Conservation (phyloP, 352 stramenopile species). For the Globisporangium camurandrum region DNA sequence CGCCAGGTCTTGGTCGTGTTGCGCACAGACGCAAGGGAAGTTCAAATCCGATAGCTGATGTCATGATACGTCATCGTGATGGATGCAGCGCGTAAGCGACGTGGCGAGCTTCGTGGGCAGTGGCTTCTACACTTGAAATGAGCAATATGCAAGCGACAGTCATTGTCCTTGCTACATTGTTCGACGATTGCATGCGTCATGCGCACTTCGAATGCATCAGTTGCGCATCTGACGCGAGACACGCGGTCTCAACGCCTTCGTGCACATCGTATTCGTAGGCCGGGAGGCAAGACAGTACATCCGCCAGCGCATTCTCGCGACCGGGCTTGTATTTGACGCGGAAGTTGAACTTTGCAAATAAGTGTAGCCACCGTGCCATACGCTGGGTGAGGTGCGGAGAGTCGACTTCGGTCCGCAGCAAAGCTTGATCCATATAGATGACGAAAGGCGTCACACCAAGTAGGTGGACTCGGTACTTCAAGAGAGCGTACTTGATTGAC, state of each 20-base stretch:
- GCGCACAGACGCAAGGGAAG: not conserved
- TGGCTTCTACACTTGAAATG: not conserved
- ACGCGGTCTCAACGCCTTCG: not conserved
- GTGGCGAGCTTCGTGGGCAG: not conserved
- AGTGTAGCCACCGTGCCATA: constrained; percentile 17
- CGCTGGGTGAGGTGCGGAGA: constrained; percentile 13
- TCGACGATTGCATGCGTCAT: not conserved
- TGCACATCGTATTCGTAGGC: constrained; percentile 2
- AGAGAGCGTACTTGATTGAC: not conserved
- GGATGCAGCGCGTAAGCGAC: not conserved
- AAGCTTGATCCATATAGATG: constrained; percentile 20
- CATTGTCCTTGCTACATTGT: not conserved
- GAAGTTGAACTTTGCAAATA: constrained; percentile 28
- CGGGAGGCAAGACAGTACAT: constrained; percentile 13
- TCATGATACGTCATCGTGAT: not conserved
- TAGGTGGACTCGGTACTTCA: not conserved
- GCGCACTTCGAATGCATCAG: not conserved
- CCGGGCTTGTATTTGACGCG: constrained; percentile 21
- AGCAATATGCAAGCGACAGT: not conserved
- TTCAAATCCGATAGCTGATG: not conserved
- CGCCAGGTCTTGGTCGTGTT: not conserved
- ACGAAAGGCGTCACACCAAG: not conserved
- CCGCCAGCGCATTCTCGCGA: constrained; percentile 11
- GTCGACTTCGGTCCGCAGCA: constrained; percentile 8
- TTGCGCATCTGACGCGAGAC: not conserved